Evolutionary conservation across 768 basidiomycete species (phyloP).

Genomic region (Suillus discolor): DNA sequence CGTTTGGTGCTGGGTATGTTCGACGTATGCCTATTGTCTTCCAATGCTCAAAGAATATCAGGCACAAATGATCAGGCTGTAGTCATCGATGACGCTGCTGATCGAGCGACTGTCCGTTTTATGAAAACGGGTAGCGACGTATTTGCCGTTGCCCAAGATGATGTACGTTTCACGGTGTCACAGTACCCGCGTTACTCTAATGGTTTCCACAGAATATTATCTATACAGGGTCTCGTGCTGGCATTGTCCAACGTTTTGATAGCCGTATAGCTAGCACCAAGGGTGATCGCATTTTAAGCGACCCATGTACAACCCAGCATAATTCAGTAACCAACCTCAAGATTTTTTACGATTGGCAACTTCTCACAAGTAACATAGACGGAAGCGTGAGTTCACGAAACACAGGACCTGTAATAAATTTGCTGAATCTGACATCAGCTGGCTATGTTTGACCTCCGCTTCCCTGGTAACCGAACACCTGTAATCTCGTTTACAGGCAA

Average conservation of each 20-base stretch:
- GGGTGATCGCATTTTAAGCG: slow-evolving; percentile 43
- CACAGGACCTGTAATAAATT: not conserved
- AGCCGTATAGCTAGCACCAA: slow-evolving; percentile 42
- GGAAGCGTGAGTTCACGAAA: slow-evolving; percentile 50
- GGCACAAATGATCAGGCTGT: slow-evolving; percentile 57
- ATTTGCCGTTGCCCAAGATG: slow-evolving; percentile 55
- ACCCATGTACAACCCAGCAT: slow-evolving; percentile 33
- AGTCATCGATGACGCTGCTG: slow-evolving; percentile 53
- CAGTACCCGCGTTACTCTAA: not conserved
- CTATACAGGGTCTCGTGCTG: slow-evolving; percentile 64
- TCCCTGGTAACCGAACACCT: slow-evolving; percentile 45
- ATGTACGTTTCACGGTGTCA: slow-evolving; percentile 36
- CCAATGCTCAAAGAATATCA: slow-evolving; percentile 24
- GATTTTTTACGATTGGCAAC: slow-evolving; percentile 48
- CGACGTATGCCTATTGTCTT: not conserved
- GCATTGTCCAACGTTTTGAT: slow-evolving; percentile 60
- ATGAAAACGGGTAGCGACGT: slow-evolving; percentile 65
- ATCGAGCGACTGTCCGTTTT: slow-evolving; percentile 34
- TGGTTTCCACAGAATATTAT: slow-evolving; percentile 43
- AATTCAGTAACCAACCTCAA: slow-evolving; percentile 59
- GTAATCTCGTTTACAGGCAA: slow-evolving; percentile 54
- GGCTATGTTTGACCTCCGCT: slow-evolving; percentile 65
- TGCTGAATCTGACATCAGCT: slow-evolving; percentile 43
- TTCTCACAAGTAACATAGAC: slow-evolving; percentile 60
- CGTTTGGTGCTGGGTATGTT: slow-evolving; percentile 55